These are phyloP conservation scores for Rhizophora mangle DNA, from an alignment of 345 rosid species.

Conservation along the genomic window DNA sequence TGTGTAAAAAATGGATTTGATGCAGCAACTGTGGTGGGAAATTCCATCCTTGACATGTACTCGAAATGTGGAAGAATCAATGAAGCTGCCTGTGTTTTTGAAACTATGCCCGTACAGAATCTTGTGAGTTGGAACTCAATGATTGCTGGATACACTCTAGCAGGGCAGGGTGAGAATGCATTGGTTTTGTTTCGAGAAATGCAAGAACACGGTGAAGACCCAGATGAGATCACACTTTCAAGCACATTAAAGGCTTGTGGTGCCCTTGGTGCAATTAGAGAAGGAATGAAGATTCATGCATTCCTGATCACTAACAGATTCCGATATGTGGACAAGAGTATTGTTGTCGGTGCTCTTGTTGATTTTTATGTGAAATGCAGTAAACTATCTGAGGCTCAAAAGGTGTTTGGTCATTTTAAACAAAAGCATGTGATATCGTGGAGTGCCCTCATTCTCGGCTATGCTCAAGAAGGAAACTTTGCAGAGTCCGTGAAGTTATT, in stretches of 20 bases:
- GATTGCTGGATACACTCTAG: constrained; percentile 54
- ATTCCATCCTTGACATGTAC: constrained; percentile 79
- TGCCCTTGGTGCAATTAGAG: constrained; percentile 40
- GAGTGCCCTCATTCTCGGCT: constrained; percentile 73
- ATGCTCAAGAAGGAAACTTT: constrained; percentile 71
- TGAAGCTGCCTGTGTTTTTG: constrained; percentile 56
- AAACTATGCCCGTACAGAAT: constrained; percentile 40
- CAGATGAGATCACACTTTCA: constrained; percentile 67
- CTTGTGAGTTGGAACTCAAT: constrained; percentile 76
- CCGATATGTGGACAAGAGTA: constrained; percentile 35
- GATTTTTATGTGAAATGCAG: constrained; percentile 79
- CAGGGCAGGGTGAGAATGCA: constrained; percentile 57
- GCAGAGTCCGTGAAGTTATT: constrained; percentile 67
- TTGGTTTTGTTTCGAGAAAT: constrained; percentile 50
- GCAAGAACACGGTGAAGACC: constrained; percentile 41
- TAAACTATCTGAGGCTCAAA: constrained; percentile 45
- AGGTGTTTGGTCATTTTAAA: constrained; percentile 50
- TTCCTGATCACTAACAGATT: constrained; percentile 57
- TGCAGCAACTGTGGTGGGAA: constrained; percentile 54
- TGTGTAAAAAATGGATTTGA: constrained; percentile 57
- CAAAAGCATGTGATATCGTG: constrained; percentile 65
- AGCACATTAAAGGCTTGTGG: constrained; percentile 70
- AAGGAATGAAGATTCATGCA: constrained; percentile 65
- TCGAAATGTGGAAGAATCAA: constrained; percentile 60
- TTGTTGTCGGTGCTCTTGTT: constrained; percentile 61